Base-by-base conservation (phyloP, 2,329 filamentous ascomycete species). In the Aspergillus japonicus region DNA sequence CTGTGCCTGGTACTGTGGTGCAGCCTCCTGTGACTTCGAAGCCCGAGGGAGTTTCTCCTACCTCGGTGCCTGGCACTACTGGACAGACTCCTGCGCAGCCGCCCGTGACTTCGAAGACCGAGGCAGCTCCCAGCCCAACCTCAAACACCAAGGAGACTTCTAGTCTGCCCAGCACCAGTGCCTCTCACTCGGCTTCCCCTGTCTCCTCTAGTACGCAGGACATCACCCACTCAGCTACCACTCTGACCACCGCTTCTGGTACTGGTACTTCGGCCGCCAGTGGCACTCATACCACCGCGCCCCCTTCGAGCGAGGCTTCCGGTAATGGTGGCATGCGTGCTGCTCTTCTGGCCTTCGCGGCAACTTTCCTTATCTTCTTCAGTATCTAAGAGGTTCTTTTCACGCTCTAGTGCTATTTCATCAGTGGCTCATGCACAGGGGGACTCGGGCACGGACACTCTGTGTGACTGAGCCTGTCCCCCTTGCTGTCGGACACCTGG, bases 271-370 rank as follows among this genome's bases (percentile, higher is more conserved):
- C 31, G 31, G 57, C 61, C n/a, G n/a, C 48, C 31, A 57, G 48
- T 50, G 47, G 52, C n/a, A 50, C 49, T 49, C 48, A 57, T 16
- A 57, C 54, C 19, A 51, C 49, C 26, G 50, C 63, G 26, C 68
- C 69, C 21, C 64, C 64, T 21, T 24, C 62, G 5, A 69, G 71
- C 50, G 68, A 62, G 39, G 63, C 66, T 19, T 6, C 24, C n/a
- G 35, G 47, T 10, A 50, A 55, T 44, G 50, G 29, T 33, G 44
- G 53, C 21, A 39, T 53, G 47, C 16, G 52, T 14, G 35, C 52
- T 29, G 21, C 35, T 21, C n/a, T 52, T n/a, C 21, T 63, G 56
- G 58, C 54, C 5, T 47, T 64, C n/a, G 39, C 26, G 11, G 42
- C 39, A 29, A 50, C 39, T 1, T 55, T 57, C 14, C 26, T 58